Evolutionary conservation across 2,329 filamentous ascomycete genomes (phyloP), one percentile per base, ranked within the genome.

Genomic region (Fonsecaea nubica): DNA sequence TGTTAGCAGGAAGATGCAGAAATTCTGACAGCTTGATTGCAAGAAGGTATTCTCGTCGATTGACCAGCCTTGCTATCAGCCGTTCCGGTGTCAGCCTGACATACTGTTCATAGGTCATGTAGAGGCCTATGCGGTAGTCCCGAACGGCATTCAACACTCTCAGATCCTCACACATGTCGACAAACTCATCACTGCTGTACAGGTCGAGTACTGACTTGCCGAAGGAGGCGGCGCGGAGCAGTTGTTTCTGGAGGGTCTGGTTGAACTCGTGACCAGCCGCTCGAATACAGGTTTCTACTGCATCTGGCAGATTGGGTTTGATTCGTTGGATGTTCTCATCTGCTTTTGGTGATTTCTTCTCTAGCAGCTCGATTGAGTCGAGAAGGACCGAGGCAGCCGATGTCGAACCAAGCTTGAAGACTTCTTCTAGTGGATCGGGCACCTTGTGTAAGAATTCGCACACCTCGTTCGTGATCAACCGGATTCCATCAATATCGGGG

Each of bases 321-420:
- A 99, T 99, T 1, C 97, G 86, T 75, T 98, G 95, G 64, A 99
- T 97, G 71, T 97, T 94, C 74, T 99, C 95, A 74, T 99, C 95
- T 7, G 95, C 95, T 78, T 97, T 98, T 1, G 95, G 94, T 0
- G 94, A 98, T 76, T 97, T 93, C 69, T 92, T 89, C 73, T 98
- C 94, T 3, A 99, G 84, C 74, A 97, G 90, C 62, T 93, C 91
- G 1, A 96, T 90, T 0, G 95, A 95, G 77, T 99, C 95, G 0
- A 99, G 84, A 2, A 99, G 83, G n/a, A 98, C 92, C 0, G 94
- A 94, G 3, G 94, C 92, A 2, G 95, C 89, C 0, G 93, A 94
- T 63, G 92, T 92, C 2, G 94, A 95, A 1, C 92, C 92, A 58
- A 95, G 86, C 15, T 92, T 88, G 77, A 98, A 98, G 2, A 97